Evolutionary conservation across 441 rosid genomes (phyloP).

Genomic region (Macaranga tanarius): DNA sequence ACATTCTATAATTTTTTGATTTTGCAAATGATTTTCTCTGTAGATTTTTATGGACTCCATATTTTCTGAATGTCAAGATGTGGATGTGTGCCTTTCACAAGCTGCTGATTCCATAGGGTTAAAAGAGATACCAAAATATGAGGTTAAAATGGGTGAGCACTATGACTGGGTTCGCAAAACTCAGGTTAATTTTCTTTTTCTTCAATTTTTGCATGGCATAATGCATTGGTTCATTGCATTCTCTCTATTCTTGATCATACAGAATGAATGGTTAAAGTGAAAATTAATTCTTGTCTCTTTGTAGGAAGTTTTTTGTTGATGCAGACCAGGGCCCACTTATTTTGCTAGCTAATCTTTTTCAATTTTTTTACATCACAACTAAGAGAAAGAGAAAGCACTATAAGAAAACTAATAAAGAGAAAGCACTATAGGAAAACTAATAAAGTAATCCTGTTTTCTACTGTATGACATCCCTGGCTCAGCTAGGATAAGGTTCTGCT

Average conservation of each 20-base stretch:
- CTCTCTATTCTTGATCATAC: neutral
- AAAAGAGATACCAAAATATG: constrained; percentile 45
- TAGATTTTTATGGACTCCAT: constrained; percentile 67
- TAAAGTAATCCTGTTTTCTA: neutral
- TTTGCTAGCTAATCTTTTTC: neutral
- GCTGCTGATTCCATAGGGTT: constrained; percentile 77
- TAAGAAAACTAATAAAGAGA: neutral
- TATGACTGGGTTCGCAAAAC: constrained; percentile 65
- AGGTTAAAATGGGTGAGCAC: constrained; percentile 42
- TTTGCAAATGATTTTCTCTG: constrained; percentile 11
- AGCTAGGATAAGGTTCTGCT: neutral
- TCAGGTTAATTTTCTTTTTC: constrained; percentile 48
- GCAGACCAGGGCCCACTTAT: neutral
- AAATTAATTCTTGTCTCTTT: neutral
- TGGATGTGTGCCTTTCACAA: constrained; percentile 51
- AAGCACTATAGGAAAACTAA: no score
- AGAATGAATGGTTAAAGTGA: neutral
- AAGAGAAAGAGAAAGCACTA: neutral
- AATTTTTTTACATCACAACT: neutral
- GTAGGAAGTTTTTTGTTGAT: no score
- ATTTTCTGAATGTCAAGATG: constrained; percentile 58
- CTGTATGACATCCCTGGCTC: neutral
- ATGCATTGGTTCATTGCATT: neutral
- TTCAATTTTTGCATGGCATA: neutral
- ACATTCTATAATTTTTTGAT: neutral